Conservation (phyloP, 2,329 filamentous ascomycete genomes). For the Claviceps cyperi region DNA sequence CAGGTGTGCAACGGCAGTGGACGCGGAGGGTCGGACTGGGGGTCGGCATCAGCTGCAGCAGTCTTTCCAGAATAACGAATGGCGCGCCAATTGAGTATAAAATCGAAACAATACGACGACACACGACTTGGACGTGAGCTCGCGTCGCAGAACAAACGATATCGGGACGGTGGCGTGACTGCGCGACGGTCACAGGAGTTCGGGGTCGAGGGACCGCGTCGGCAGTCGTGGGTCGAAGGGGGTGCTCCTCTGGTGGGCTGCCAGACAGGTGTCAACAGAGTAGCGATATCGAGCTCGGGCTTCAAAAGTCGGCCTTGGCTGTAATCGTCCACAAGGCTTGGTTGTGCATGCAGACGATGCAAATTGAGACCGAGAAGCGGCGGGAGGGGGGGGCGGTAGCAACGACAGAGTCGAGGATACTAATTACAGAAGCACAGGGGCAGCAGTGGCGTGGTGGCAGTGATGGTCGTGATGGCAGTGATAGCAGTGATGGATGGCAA, state of each 20-base stretch:
- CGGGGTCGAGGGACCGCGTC: constrained; percentile 4
- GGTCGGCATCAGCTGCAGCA: constrained; percentile 24
- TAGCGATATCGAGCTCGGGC: neutral
- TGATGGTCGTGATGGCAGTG: neutral
- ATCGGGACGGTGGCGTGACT: constrained; percentile 15
- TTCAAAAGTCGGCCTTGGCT: neutral
- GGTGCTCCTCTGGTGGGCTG: neutral
- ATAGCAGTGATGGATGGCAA: neutral
- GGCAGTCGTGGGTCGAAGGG: constrained; percentile 2
- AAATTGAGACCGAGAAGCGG: neutral
- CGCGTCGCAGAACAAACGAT: constrained; percentile 10
- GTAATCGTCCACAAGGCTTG: neutral
- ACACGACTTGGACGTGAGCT: constrained; percentile 8
- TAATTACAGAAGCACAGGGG: constrained; percentile 1
- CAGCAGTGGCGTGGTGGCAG: neutral
- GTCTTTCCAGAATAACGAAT: constrained; percentile 6
- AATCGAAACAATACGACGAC: constrained; percentile 5
- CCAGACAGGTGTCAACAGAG: neutral
- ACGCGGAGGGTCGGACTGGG: constrained; percentile 16
- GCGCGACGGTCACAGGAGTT: constrained; percentile 9
- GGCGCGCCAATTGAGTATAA: constrained; percentile 15
- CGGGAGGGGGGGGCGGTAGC: neutral
- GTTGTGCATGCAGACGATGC: neutral
- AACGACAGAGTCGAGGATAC: neutral
- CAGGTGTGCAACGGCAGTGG: constrained; percentile 18